A percentile compares a stretch with the other conserved stretches of the same genome.
These are phyloP conservation scores for Syzygium grande DNA, from an alignment of 345 rosid species.

Conservation along the genomic window DNA sequence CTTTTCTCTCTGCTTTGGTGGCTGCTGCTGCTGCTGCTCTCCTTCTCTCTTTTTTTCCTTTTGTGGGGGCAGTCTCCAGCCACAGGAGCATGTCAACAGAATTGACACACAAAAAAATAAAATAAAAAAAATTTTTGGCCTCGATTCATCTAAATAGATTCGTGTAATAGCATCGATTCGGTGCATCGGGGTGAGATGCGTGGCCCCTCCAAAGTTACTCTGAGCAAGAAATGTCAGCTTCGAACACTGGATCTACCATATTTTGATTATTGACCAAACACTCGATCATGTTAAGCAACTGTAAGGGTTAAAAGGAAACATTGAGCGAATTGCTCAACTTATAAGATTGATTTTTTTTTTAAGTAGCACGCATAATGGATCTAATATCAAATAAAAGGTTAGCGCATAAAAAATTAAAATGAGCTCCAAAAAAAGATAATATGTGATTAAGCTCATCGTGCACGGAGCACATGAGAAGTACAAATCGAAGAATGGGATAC, in stretches of 20 bases:
- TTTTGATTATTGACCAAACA: not conserved
- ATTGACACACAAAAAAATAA: not conserved
- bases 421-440: not conserved
- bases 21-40: not conserved
- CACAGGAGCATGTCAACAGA: not conserved
- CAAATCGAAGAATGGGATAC: not conserved
- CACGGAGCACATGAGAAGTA: not conserved
- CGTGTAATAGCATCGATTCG: not conserved
- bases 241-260: not conserved
- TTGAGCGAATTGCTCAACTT: not conserved
- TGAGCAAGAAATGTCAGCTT: not conserved
- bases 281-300: not conserved
- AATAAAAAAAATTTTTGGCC: not conserved
- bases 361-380: not conserved
- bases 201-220: no score
- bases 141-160: not conserved
- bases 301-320: not conserved
- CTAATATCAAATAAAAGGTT: not conserved
- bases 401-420: not conserved
- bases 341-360: no score
- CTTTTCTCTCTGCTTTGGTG: conserved; percentile 22
- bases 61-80: not conserved
- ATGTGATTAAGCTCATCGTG: not conserved
- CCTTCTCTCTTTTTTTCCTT: not conserved
- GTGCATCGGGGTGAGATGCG: not conserved